These are phyloP conservation scores for Aspergillus brasiliensis DNA, from an alignment of 2,329 filamentous ascomycete species.

Conservation along the genomic window DNA sequence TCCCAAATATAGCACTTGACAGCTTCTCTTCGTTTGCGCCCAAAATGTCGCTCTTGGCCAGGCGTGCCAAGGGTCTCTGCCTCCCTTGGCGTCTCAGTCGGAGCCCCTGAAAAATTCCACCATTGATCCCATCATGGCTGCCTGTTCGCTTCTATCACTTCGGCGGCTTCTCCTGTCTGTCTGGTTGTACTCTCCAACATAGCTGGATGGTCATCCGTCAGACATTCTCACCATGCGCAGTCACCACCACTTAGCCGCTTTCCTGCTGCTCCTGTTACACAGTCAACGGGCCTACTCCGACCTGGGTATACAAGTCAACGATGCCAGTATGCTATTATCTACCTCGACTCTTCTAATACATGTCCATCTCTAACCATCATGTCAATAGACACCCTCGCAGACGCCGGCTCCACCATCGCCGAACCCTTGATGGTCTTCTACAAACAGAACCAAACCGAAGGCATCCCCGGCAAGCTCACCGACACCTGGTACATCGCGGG, in stretches of 20 bases:
- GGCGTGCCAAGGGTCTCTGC: constrained; percentile 1
- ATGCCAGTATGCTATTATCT: background rate
- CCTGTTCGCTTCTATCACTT: background rate
- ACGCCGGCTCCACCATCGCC: constrained; percentile 29
- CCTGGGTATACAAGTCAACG: background rate
- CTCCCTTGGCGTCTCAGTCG: constrained; percentile 9
- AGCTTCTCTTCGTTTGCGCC: background rate
- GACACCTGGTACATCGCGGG: constrained; percentile 64
- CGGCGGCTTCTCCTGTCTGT: background rate
- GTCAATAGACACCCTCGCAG: constrained; percentile 23
- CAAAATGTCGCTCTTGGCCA: constrained; percentile 3
- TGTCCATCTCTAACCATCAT: background rate
- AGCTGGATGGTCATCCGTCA: background rate
- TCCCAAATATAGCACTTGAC: background rate
- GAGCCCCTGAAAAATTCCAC: constrained; percentile 3
- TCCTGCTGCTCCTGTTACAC: background rate
- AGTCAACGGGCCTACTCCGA: background rate
- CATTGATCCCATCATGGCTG: constrained; percentile 4
- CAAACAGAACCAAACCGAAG: constrained; percentile 30
- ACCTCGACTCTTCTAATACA: background rate
- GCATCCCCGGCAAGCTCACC: constrained; percentile 34
- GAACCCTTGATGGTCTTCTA: constrained; percentile 35
- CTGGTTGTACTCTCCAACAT: background rate
- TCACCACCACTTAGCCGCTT: background rate
- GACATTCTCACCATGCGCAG: background rate